These are phyloP conservation scores for Monilinia vaccinii-corymbosi DNA, from an alignment of 2,329 filamentous ascomycete species.

Conservation along the genomic window DNA sequence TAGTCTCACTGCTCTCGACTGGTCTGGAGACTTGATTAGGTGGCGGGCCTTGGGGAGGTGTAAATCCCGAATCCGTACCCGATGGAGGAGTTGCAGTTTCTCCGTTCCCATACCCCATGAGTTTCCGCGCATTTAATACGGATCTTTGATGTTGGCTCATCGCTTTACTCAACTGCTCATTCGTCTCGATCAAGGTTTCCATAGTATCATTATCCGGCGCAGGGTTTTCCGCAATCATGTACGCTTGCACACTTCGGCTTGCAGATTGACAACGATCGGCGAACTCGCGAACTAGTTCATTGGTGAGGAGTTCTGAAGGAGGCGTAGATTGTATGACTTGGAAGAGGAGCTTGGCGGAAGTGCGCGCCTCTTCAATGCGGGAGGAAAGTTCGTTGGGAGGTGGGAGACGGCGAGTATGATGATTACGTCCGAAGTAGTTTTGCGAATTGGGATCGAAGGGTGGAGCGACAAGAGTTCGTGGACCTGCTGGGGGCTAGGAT, in stretches of 20 bases:
- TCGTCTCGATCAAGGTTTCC: constrained; percentile 86
- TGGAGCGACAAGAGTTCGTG: constrained; percentile 36
- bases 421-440: constrained; percentile 39
- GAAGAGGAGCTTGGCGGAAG: constrained; percentile 82
- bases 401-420: constrained; percentile 45
- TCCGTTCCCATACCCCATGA: constrained; percentile 35
- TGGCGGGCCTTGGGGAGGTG: constrained; percentile 18
- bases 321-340: constrained; percentile 86
- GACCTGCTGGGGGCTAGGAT: constrained; percentile 21
- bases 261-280: constrained; percentile 76
- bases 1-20: background rate
- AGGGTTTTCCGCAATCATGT: constrained; percentile 73
- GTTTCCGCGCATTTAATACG: constrained; percentile 53
- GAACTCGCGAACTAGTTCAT: constrained; percentile 92
- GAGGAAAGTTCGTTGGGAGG: constrained; percentile 67
- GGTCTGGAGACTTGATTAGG: constrained; percentile 7
- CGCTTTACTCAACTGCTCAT: constrained; percentile 78
- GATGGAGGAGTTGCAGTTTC: constrained; percentile 18
- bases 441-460: constrained; percentile 32
- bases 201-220: constrained; percentile 88
- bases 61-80: constrained; percentile 16
- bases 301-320: constrained; percentile 61
- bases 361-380: constrained; percentile 81
- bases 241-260: constrained; percentile 71
- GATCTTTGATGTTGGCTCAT: constrained; percentile 79